Base-by-base conservation (phyloP, 768 basidiomycete species). In the Termitomyces eurrhizus region DNA sequence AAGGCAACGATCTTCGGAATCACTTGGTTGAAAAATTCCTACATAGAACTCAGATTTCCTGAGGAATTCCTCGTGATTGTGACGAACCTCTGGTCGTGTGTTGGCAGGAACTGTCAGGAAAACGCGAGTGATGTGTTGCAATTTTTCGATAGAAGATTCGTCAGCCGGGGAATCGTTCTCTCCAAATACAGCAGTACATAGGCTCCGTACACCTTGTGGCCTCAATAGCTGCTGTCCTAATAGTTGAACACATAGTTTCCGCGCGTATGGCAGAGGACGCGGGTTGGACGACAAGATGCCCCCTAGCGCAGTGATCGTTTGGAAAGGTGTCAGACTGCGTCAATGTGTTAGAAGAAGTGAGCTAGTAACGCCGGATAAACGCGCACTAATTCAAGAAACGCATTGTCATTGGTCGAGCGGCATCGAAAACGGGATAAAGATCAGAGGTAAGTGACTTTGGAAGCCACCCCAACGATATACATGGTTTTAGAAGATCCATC, bases 211-310 rank as follows among this genome's bases (percentile, higher is more conserved):
- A 1, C 93, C 93, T 26, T 85, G 82, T 0, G 85, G 83, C 24
- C 89, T 84, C 24, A 90, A 72, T 11, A 94, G 72, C 68, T 92
- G 90, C 59, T 81, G 79, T 64, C 85, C 87, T 29, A 94, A 81
- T 36, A 92, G 74, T n/a, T 78, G 77, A 0, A 82, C 76, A 64
- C 85, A 89, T 35, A 84, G 65, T 66, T 80, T 88, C 44, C 80
- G 80, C 37, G 84, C 80, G 66, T 90, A 83, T 16, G 71, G 59
- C 4, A 83, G 77, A 1, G 77, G 75, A 2, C 74, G 69, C 1
- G 77, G 74, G 12, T 76, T 69, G 11, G 73, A 71, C 3, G 86
- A 79, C 35, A 91, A 65, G n/a, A 89, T 78, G 32, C 74, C 68
- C 5, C 88, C 88, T 6, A 92, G 78, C 11, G 87, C 80, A 45